A percentile compares a stretch with the other conserved stretches of the same genome.
phyloP scores from a whole-genome alignment of 306 rosid species.

The Glycine soja region DNA sequence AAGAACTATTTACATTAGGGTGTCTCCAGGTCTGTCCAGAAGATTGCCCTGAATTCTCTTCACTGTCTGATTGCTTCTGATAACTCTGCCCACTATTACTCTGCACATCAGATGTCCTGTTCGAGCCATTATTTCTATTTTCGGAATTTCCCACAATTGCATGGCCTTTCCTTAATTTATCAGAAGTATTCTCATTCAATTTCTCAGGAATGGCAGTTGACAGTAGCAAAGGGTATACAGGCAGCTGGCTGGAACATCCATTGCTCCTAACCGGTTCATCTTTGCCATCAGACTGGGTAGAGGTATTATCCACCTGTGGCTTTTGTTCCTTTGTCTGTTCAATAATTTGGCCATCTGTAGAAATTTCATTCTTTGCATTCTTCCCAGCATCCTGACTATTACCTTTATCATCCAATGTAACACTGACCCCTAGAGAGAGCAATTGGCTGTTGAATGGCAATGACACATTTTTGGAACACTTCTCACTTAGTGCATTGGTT shows the following conservation, averaged over 20 bases:
- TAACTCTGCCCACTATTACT: slow-evolving; percentile 54
- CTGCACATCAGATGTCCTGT: slow-evolving; percentile 59
- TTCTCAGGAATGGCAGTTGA: slow-evolving; percentile 55
- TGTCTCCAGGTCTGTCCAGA: slow-evolving; percentile 74
- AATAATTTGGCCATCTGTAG: slow-evolving; percentile 42
- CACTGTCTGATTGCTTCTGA: slow-evolving; percentile 72
- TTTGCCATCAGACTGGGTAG: slow-evolving; percentile 51
- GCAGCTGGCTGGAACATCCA: slow-evolving; percentile 57
- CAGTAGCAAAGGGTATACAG: slow-evolving; percentile 50
- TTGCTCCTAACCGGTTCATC: slow-evolving; percentile 60
- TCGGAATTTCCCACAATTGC: slow-evolving; percentile 48
- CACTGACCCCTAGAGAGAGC: slow-evolving; percentile 55
- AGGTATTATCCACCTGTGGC: slow-evolving; percentile 50
- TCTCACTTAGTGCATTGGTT: slow-evolving; percentile 65
- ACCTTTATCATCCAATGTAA: slow-evolving; percentile 49
- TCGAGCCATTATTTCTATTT: slow-evolving; percentile 58
- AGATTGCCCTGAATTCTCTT: slow-evolving; percentile 76
- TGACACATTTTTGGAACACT: slow-evolving; percentile 53
- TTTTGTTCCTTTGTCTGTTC: slow-evolving; percentile 51
- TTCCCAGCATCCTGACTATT: slow-evolving; percentile 52
- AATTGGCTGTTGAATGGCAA: slow-evolving; percentile 48
- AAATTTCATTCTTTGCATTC: slow-evolving; percentile 47
- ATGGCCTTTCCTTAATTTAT: slow-evolving; percentile 55
- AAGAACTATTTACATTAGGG: slow-evolving; percentile 55
- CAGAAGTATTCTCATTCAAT: slow-evolving; percentile 43